These are phyloP conservation scores for Musa troglodytarum DNA, from an alignment of 176 grass and related monocot species.

Conservation along the genomic window DNA sequence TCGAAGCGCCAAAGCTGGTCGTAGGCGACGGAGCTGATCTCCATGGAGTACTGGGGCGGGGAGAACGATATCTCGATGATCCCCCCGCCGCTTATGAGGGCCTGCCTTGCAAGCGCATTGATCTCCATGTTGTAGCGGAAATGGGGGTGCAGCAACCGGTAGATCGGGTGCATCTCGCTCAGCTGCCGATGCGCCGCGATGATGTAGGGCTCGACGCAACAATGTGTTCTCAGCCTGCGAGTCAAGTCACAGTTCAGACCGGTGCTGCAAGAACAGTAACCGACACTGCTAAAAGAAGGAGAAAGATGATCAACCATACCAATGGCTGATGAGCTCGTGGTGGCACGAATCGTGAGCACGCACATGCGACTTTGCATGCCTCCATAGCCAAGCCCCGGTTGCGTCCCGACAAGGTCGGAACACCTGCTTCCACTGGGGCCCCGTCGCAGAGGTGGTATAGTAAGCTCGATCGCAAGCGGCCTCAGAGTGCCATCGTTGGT, in stretches of 20 bases:
- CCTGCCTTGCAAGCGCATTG: conserved; percentile 48
- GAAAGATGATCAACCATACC: conserved; percentile 14
- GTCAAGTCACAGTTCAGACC: background rate
- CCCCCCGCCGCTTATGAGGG: conserved; percentile 51
- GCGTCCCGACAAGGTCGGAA: conserved; percentile 42
- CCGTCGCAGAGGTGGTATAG: conserved; percentile 27
- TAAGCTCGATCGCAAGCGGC: conserved; percentile 83
- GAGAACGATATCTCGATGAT: conserved; percentile 72
- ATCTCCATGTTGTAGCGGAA: conserved; percentile 84
- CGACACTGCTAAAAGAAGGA: too few species aligned
- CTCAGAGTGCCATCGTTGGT: conserved; percentile 41
- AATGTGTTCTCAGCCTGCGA: conserved; percentile 55
- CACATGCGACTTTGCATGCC: conserved; percentile 67
- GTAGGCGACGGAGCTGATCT: conserved; percentile 67
- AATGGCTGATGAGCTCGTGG: conserved; percentile 81
- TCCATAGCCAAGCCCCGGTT: conserved; percentile 61
- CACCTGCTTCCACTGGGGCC: conserved; percentile 54
- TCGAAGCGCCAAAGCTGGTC: conserved; percentile 74
- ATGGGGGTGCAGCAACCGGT: conserved; percentile 57
- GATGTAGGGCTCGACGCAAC: conserved; percentile 66
- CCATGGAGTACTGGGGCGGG: conserved; percentile 50
- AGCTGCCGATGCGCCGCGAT: conserved; percentile 68
- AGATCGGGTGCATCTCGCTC: conserved; percentile 78
- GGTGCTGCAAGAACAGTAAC: too few species aligned
- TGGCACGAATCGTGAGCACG: conserved; percentile 62